Conservation (phyloP, 306 rosid genomes). For the Prosopis cineraria region DNA sequence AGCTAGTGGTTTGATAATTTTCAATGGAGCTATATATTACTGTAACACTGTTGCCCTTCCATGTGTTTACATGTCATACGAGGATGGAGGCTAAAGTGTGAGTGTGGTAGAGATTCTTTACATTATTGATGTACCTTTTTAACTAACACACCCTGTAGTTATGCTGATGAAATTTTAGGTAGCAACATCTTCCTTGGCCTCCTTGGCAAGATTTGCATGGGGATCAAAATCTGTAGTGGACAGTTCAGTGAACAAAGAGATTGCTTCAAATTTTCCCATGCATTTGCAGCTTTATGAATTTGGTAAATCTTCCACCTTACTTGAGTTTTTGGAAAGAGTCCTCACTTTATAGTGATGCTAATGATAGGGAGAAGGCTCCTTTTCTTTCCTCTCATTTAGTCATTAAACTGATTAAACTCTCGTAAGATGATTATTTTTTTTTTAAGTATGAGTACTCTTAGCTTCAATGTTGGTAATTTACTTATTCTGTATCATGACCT, state of each 20-base stretch:
- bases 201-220: slow-evolving; percentile 88
- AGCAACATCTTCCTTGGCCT: slow-evolving; percentile 74
- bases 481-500: not conserved
- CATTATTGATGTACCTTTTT: slow-evolving; percentile 26
- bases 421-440: slow-evolving; percentile 24
- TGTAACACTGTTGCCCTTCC: not conserved
- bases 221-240: slow-evolving; percentile 58
- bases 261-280: slow-evolving; percentile 49
- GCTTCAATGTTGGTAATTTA: slow-evolving; percentile 15
- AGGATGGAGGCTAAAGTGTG: not conserved
- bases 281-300: slow-evolving; percentile 88
- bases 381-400: not conserved
- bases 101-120: slow-evolving; percentile 7
- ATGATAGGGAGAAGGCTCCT: not conserved
- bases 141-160: slow-evolving; percentile 32
- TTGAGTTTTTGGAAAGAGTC: slow-evolving; percentile 13
- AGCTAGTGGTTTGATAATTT: not conserved
- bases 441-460: slow-evolving; percentile 8
- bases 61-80: not conserved
- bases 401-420: slow-evolving; percentile 21
- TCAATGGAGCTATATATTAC: not conserved
- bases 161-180: slow-evolving; percentile 45
- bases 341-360: slow-evolving; percentile 6
- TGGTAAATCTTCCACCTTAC: slow-evolving; percentile 50
- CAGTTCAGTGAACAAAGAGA: slow-evolving; percentile 38